phyloP scores from a whole-genome alignment of 495 filamentous ascomycete genomes.

The Penicillium cosmopolitanum region DNA sequence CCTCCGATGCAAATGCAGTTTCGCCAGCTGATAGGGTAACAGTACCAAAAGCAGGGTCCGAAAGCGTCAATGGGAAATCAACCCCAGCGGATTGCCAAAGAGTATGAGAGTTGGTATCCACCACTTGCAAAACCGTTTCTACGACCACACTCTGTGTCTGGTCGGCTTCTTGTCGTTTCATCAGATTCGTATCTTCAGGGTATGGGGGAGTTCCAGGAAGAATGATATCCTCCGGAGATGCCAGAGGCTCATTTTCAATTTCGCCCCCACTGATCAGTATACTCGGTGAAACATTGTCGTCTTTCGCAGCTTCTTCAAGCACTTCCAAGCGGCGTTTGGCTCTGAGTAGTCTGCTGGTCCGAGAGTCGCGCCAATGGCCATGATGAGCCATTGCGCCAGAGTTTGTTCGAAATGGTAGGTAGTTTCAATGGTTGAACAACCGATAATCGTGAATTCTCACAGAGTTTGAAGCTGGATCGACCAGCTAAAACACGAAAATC shows the following conservation, averaged over 20 bases:
- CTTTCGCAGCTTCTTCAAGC: slow-evolving; percentile 6
- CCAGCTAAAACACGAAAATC: slow-evolving; percentile 17
- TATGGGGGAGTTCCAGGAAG: not conserved
- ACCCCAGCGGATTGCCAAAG: slow-evolving; percentile 18
- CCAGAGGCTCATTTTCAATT: slow-evolving; percentile 3
- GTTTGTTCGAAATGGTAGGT: slow-evolving; percentile 2
- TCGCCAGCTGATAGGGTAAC: slow-evolving; percentile 16
- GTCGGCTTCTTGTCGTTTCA: slow-evolving; percentile 26
- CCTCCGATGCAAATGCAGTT: slow-evolving; percentile 3
- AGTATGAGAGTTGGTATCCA: slow-evolving; percentile 27
- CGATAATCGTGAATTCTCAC: slow-evolving; percentile 20
- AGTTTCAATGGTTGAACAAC: not conserved
- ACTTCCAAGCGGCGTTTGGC: slow-evolving; percentile 22
- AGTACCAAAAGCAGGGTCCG: slow-evolving; percentile 16
- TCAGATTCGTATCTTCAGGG: not conserved
- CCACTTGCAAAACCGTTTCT: slow-evolving; percentile 26
- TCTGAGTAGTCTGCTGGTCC: slow-evolving; percentile 21
- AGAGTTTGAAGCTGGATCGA: slow-evolving; percentile 27
- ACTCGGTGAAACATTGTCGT: slow-evolving; percentile 4
- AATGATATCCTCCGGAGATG: slow-evolving; percentile 8
- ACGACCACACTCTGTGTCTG: slow-evolving; percentile 8
- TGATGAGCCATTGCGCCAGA: slow-evolving; percentile 28
- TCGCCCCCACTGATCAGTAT: slow-evolving; percentile 3
- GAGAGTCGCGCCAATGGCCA: slow-evolving; percentile 27
- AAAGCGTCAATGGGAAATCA: slow-evolving; percentile 26